Conservation (phyloP, 352 stramenopile genomes). For the Thalassiosira livingstoniorum region DNA sequence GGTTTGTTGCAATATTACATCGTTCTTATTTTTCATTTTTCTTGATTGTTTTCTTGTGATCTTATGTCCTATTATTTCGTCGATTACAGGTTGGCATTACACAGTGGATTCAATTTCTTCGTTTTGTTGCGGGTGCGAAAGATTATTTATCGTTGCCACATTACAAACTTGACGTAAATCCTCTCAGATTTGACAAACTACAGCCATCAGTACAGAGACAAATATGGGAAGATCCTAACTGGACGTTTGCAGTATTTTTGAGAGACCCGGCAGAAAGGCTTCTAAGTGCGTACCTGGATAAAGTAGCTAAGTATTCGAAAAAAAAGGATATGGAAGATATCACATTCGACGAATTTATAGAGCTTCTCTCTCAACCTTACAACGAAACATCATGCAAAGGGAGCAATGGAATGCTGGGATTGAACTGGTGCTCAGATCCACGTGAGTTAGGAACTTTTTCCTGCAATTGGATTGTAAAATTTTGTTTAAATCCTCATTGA, state of each 20-base stretch:
- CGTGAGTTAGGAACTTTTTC: constrained; percentile 16
- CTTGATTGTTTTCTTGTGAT: too few relatives aligned
- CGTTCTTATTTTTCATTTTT: too few relatives aligned
- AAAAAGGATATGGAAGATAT: constrained; percentile 16
- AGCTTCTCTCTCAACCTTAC: not conserved
- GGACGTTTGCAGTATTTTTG: constrained; percentile 62
- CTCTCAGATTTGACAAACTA: constrained; percentile 37
- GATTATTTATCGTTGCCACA: constrained; percentile 61
- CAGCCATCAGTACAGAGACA: constrained; percentile 13
- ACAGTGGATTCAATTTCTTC: constrained; percentile 64
- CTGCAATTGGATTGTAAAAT: too few relatives aligned
- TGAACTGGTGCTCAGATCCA: constrained; percentile 32
- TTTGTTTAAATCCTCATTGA: too few relatives aligned
- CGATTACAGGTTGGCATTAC: constrained; percentile 66
- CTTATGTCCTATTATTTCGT: too few relatives aligned
- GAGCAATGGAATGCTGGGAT: constrained; percentile 13
- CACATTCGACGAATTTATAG: constrained; percentile 30
- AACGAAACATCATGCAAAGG: constrained; percentile 10
- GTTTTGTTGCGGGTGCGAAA: constrained; percentile 52
- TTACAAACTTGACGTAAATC: constrained; percentile 46
- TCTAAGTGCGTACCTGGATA: constrained; percentile 63
- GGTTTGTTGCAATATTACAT: too few relatives aligned
- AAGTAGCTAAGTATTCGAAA: constrained; percentile 40
- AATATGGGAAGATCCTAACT: constrained; percentile 33
- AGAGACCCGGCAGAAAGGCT: constrained; percentile 61